phyloP scores from a whole-genome alignment of 441 rosid species.

The Iberis amara region DNA sequence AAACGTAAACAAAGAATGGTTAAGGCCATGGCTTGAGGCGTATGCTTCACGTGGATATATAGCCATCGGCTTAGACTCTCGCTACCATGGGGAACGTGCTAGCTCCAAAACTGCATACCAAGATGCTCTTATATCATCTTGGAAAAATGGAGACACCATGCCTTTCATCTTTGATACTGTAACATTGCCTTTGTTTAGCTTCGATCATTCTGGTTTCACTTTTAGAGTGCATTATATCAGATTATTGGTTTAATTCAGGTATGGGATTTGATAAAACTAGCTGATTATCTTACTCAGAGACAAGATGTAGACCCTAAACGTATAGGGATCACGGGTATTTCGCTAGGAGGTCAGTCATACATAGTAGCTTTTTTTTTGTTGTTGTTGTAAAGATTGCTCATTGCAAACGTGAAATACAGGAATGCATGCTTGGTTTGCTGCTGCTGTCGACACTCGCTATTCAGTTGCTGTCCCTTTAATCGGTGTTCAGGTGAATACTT shows the following conservation, averaged over 20 bases:
- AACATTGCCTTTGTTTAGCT: conserved; percentile 22
- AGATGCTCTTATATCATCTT: conserved; percentile 76
- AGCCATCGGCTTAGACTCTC: conserved; percentile 77
- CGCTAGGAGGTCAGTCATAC: conserved; percentile 73
- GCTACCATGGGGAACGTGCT: conserved; percentile 90
- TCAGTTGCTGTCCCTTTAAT: conserved; percentile 66
- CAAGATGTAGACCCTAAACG: conserved; percentile 69
- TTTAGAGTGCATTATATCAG: background rate
- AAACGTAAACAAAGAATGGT: conserved; percentile 75
- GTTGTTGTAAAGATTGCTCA: background rate
- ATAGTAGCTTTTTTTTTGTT: background rate
- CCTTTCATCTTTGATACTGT: conserved; percentile 93
- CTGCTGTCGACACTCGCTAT: conserved; percentile 68
- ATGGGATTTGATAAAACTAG: conserved; percentile 89
- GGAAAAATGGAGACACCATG: conserved; percentile 85
- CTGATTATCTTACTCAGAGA: conserved; percentile 70
- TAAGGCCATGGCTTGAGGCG: conserved; percentile 90
- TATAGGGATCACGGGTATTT: conserved; percentile 92
- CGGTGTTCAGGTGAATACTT: conserved; percentile 69
- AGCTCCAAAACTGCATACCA: conserved; percentile 49
- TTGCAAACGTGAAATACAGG: conserved; percentile 37
- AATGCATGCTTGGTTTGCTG: conserved; percentile 96
- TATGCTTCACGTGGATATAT: conserved; percentile 87
- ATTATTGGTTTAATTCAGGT: conserved; percentile 33
- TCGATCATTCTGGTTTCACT: background rate